A percentile compares a stretch with the other conserved stretches of the same genome.
Evolutionary conservation across 768 basidiomycete genomes (phyloP).

Genomic region (Leccinum subtestaceum): DNA sequence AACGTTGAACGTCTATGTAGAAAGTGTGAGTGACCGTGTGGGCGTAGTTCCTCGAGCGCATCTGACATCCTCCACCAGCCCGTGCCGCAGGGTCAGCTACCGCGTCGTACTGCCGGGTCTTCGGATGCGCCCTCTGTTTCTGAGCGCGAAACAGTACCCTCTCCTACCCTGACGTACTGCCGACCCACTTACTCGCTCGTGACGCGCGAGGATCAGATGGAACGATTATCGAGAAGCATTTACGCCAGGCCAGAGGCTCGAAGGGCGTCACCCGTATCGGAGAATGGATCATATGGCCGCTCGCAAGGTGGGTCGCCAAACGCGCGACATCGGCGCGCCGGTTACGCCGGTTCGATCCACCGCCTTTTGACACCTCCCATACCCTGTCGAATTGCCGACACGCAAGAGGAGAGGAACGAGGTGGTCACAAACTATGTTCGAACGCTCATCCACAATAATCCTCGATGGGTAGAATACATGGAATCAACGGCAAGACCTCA

Average conservation of each 20-base stretch:
- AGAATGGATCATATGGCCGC: conserved; percentile 17
- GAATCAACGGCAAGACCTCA: conserved; percentile 39
- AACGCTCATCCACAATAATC: conserved; percentile 41
- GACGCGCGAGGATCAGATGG: conserved; percentile 30
- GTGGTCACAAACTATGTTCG: conserved; percentile 45
- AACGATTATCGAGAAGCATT: conserved; percentile 25
- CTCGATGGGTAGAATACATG: conserved; percentile 46
- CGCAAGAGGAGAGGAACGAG: conserved; percentile 40
- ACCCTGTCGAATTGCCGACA: conserved; percentile 30
- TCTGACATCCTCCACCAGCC: conserved; percentile 23
- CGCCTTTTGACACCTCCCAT: conserved; percentile 23
- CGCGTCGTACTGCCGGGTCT: conserved; percentile 18
- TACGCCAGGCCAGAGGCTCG: conserved; percentile 11
- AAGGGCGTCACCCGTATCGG: conserved; percentile 17
- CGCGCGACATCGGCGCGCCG: background rate
- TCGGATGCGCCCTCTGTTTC: conserved; percentile 19
- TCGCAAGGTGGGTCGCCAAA: conserved; percentile 15
- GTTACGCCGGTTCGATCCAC: background rate
- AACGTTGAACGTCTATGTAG: conserved; percentile 57
- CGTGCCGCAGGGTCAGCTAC: conserved; percentile 25
- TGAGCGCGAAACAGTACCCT: conserved; percentile 15
- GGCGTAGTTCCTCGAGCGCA: background rate
- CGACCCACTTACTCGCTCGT: conserved; percentile 9
- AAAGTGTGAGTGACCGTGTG: conserved; percentile 44
- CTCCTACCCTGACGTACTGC: background rate